These are phyloP conservation scores for Pilobolus umbonatus DNA, from an alignment of 192 early-diverging fungal genomes.

Conservation along the genomic window DNA sequence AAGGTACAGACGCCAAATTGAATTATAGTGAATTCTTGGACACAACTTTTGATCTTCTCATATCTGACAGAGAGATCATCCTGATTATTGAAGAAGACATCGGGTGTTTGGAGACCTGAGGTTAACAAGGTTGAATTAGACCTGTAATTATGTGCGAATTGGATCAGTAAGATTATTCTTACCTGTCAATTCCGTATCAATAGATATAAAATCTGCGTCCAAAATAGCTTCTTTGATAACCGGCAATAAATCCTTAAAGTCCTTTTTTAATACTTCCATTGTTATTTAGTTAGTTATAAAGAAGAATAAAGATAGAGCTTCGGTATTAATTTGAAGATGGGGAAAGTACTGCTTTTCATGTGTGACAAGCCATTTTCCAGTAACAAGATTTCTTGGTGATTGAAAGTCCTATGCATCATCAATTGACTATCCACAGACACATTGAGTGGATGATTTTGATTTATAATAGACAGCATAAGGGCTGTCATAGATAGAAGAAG, in stretches of 20 bases:
- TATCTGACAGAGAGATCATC: slow-evolving; percentile 36
- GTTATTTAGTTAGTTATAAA: neutral
- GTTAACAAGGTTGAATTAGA: neutral
- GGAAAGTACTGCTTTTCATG: too few relatives aligned
- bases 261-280: slow-evolving; percentile 67
- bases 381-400: too few relatives aligned
- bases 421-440: too few relatives aligned
- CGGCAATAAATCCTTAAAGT: slow-evolving; percentile 59
- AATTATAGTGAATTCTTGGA: slow-evolving; percentile 45
- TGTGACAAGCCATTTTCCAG: too few relatives aligned
- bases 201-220: slow-evolving; percentile 65
- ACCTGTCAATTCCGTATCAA: slow-evolving; percentile 87
- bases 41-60: slow-evolving; percentile 29
- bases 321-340: too few relatives aligned
- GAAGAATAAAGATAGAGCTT: too few relatives aligned
- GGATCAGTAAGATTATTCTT: neutral
- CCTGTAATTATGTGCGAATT: neutral
- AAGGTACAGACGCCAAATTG: slow-evolving; percentile 88
- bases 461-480: too few relatives aligned
- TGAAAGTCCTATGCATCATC: too few relatives aligned
- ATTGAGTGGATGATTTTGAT: too few relatives aligned
- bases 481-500: too few relatives aligned
- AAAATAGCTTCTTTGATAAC: slow-evolving; percentile 58
- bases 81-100: slow-evolving; percentile 16
- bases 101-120: slow-evolving; percentile 30